Evolutionary conservation across 495 filamentous ascomycete species (phyloP).

Genomic region (Neurospora cerealis): DNA sequence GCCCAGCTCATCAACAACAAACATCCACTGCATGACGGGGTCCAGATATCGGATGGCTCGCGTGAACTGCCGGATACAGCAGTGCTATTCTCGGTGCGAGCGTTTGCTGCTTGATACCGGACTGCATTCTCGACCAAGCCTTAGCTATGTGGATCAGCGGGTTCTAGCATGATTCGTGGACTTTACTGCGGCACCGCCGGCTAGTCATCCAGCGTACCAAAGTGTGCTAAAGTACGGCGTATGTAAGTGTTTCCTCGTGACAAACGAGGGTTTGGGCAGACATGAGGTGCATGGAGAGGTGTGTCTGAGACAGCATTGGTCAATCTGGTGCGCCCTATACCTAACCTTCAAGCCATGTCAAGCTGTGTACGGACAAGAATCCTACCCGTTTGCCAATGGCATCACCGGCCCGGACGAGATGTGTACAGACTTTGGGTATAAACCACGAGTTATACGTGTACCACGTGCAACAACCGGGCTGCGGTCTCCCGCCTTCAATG

Average conservation of each 20-base stretch:
- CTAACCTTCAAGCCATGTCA: background rate
- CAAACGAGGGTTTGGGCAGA: background rate
- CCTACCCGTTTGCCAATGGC: background rate
- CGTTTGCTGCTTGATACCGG: background rate
- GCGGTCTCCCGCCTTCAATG: conserved; percentile 4
- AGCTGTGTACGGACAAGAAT: background rate
- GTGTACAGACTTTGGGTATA: background rate
- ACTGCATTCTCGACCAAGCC: conserved; percentile 9
- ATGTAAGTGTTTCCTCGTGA: conserved; percentile 5
- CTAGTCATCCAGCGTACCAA: conserved; percentile 5
- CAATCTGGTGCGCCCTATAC: background rate
- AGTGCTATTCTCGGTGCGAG: background rate
- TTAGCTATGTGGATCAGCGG: conserved; percentile 12
- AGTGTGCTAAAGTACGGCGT: background rate
- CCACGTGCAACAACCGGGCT: conserved; percentile 20
- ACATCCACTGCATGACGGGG: conserved; percentile 4
- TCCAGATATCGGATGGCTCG: background rate
- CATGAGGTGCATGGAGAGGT: background rate
- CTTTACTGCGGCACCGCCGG: conserved; percentile 5
- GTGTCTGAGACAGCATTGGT: background rate
- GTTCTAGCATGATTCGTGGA: conserved; percentile 22
- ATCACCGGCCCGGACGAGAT: background rate
- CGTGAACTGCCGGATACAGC: background rate
- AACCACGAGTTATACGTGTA: conserved; percentile 5
- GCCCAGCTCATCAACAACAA: background rate